These are phyloP conservation scores for Sugiyamaella paludigena DNA, from an alignment of 1,139 yeast species.

Conservation along the genomic window DNA sequence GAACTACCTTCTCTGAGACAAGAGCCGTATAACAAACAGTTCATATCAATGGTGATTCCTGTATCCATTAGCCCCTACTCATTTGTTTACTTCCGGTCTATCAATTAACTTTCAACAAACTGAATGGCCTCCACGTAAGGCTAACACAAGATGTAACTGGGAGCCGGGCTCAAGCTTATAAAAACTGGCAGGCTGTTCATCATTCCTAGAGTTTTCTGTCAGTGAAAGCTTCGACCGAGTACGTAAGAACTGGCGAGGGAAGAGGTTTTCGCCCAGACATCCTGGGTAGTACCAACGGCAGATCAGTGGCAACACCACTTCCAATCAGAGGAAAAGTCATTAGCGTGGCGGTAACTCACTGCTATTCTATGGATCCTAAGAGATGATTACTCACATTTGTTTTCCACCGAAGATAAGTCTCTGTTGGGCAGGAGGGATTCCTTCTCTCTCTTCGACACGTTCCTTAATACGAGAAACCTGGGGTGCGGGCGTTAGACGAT, in stretches of 20 bases:
- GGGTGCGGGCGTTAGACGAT: neutral
- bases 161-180: constrained; percentile 68
- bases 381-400: constrained; percentile 57
- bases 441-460: constrained; percentile 93
- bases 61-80: no score
- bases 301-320: no score
- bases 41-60: no score
- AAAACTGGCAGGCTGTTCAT: constrained; percentile 27
- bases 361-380: neutral
- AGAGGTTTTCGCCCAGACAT: no score
- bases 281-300: no score
- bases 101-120: no score
- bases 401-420: constrained; percentile 87
- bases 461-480: constrained; percentile 77
- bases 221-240: no score
- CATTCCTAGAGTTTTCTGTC: constrained; percentile 26
- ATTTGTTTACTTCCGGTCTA: no score
- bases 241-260: constrained; percentile 2
- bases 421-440: constrained; percentile 96
- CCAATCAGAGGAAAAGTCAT: no score
- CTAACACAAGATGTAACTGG: constrained; percentile 81
- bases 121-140: constrained; percentile 74
- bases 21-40: no score
- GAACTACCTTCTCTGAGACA: neutral
- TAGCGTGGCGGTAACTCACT: no score